phyloP scores from a whole-genome alignment of 108 stramenopile species.

The Cyclotella distinguenda region DNA sequence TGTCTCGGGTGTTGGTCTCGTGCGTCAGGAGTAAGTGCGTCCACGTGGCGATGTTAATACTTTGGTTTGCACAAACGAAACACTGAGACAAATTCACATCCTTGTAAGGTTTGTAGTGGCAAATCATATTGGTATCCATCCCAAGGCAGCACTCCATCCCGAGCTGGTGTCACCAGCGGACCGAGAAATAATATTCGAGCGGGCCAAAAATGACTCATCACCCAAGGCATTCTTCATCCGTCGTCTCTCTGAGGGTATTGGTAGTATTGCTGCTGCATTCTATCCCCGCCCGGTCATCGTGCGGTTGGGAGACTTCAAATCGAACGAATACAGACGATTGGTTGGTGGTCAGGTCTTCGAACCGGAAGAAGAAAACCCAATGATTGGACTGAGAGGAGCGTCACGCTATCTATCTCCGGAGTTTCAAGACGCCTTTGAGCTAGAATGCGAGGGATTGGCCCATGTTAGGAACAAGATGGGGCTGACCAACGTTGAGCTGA shows the following conservation, averaged over 20 bases:
- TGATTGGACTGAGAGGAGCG: conserved; percentile 49
- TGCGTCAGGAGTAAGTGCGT: conserved; percentile 25
- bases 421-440: conserved; percentile 42
- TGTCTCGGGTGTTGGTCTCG: conserved; percentile 41
- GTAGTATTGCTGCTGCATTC: conserved; percentile 46
- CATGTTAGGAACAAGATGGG: conserved; percentile 53
- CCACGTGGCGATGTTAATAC: too few species aligned
- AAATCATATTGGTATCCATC: conserved; percentile 46
- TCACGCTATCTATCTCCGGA: conserved; percentile 43
- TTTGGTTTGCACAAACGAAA: too few species aligned
- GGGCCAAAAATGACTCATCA: conserved; percentile 33
- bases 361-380: conserved; percentile 54
- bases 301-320: conserved; percentile 50
- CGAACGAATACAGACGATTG: conserved; percentile 46
- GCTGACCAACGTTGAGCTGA: conserved; percentile 42
- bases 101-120: conserved; percentile 43
- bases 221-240: conserved; percentile 45
- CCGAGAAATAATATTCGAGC: conserved; percentile 30
- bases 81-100: too few species aligned
- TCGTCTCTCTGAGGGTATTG: conserved; percentile 39
- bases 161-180: conserved; percentile 32
- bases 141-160: conserved; percentile 38
- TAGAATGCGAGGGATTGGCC: conserved; percentile 44
- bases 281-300: conserved; percentile 52
- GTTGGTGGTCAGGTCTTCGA: conserved; percentile 51